A percentile compares a stretch with the other conserved stretches of the same genome.
Evolutionary conservation across 495 filamentous ascomycete genomes (phyloP).

Genomic region (Penicillium simplicissimum): DNA sequence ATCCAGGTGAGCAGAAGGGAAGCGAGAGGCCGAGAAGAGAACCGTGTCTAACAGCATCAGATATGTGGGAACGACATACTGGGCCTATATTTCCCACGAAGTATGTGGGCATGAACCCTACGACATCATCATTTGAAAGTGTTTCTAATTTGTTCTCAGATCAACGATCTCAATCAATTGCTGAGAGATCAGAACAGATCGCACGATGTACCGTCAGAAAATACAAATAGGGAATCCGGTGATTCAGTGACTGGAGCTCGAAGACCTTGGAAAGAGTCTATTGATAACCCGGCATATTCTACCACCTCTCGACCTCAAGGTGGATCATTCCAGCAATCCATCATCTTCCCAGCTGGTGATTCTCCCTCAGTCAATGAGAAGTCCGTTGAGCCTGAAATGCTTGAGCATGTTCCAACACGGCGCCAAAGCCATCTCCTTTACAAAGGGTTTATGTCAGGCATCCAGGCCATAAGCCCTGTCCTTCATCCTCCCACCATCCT

Average conservation of each 20-base stretch:
- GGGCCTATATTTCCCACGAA: slow-evolving; percentile 54
- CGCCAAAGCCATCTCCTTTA: slow-evolving; percentile 51
- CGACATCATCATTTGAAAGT: not conserved
- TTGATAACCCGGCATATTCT: slow-evolving; percentile 17
- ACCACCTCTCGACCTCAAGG: slow-evolving; percentile 14
- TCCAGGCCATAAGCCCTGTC: slow-evolving; percentile 49
- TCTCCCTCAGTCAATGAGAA: slow-evolving; percentile 40
- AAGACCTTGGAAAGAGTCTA: slow-evolving; percentile 27
- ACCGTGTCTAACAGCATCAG: slow-evolving; percentile 26
- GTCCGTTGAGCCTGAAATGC: slow-evolving; percentile 46
- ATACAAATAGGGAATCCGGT: slow-evolving; percentile 21
- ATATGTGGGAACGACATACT: slow-evolving; percentile 55
- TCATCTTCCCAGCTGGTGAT: slow-evolving; percentile 41
- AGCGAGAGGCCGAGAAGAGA: not conserved
- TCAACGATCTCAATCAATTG: slow-evolving; percentile 51
- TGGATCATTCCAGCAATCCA: slow-evolving; percentile 39
- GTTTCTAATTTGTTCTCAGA: slow-evolving; percentile 26
- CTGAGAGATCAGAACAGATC: slow-evolving; percentile 46
- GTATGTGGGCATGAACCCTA: slow-evolving; percentile 24
- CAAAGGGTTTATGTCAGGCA: slow-evolving; percentile 49
- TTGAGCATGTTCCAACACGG: slow-evolving; percentile 45
- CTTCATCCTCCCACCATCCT: slow-evolving; percentile 47
- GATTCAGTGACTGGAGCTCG: slow-evolving; percentile 13
- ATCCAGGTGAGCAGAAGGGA: slow-evolving; percentile 37
- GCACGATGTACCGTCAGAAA: slow-evolving; percentile 32